Evolutionary conservation across 257 asterid genomes (phyloP).

Genomic region (Solanum appendiculatum): DNA sequence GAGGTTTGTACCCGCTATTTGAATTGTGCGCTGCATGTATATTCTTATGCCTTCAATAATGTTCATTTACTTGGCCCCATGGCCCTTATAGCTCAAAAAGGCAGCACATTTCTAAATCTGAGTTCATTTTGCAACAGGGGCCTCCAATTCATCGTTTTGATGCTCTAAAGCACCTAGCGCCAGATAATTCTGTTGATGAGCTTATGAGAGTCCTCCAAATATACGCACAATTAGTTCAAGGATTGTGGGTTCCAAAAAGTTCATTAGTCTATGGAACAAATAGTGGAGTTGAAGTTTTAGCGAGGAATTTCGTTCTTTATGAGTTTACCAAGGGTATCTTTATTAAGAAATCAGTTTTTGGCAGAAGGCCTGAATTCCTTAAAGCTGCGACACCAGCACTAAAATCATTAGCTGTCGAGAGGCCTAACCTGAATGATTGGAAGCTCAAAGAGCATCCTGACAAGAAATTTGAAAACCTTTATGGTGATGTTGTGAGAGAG

Average conservation of each 20-base stretch:
- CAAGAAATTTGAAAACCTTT: constrained; percentile 32
- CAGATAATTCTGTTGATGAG: constrained; percentile 51
- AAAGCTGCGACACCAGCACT: constrained; percentile 39
- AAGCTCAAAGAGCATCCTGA: constrained; percentile 68
- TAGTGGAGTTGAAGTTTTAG: constrained; percentile 19
- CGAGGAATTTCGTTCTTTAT: constrained; percentile 57
- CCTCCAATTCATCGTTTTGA: constrained; percentile 67
- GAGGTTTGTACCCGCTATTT: constrained; percentile 35
- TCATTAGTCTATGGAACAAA: constrained; percentile 31
- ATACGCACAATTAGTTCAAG: constrained; percentile 71
- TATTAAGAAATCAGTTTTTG: constrained; percentile 23
- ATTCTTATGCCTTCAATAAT: background rate
- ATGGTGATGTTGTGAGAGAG: constrained; percentile 42
- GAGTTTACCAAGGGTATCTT: constrained; percentile 47
- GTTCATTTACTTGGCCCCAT: background rate
- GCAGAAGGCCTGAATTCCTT: constrained; percentile 1
- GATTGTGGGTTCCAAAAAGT: constrained; percentile 81
- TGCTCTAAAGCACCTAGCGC: constrained; percentile 67
- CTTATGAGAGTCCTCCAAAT: constrained; percentile 49
- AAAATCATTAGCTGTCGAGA: constrained; percentile 43
- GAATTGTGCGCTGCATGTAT: background rate
- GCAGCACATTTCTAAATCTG: constrained; percentile 6
- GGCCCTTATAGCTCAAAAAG: background rate
- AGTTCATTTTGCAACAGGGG: constrained; percentile 43
- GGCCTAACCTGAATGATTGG: constrained; percentile 53